Conservation (phyloP, 495 filamentous ascomycete species). For the Hypoxylon lienhwacheense region DNA sequence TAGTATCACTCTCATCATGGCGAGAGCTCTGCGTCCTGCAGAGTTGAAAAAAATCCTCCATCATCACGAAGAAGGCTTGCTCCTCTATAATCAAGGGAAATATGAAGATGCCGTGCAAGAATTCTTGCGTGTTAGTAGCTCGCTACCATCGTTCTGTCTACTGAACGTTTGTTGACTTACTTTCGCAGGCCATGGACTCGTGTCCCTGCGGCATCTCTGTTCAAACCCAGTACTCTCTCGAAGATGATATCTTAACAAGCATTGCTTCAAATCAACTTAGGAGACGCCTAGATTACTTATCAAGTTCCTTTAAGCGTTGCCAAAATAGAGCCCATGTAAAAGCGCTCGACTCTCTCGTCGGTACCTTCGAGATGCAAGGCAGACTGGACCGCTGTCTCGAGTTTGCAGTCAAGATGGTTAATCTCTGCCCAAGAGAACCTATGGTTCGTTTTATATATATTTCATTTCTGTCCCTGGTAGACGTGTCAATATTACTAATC, state of each 20-base stretch:
- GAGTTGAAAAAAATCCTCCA: too few species aligned
- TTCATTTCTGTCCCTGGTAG: neutral
- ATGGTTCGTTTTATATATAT: too few species aligned
- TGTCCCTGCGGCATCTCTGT: slow-evolving; percentile 15
- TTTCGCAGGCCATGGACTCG: slow-evolving; percentile 10
- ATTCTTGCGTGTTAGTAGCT: slow-evolving; percentile 10
- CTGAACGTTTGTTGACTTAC: neutral
- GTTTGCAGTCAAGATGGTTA: slow-evolving; percentile 19
- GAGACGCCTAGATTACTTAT: neutral
- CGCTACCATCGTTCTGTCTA: neutral
- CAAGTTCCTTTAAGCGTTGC: slow-evolving; percentile 8
- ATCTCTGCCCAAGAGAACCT: slow-evolving; percentile 27
- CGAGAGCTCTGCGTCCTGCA: neutral
- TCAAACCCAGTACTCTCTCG: slow-evolving; percentile 4
- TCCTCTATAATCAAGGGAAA: neutral
- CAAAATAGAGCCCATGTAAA: slow-evolving; percentile 11
- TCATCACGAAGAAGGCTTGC: slow-evolving; percentile 4
- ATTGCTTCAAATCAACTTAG: slow-evolving; percentile 12
- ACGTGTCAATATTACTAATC: slow-evolving; percentile 1
- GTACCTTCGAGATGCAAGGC: slow-evolving; percentile 8
- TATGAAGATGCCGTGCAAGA: slow-evolving; percentile 3
- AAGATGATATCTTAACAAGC: slow-evolving; percentile 12
- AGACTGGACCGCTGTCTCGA: slow-evolving; percentile 11
- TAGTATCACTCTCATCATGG: too few species aligned
- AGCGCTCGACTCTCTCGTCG: slow-evolving; percentile 24